Evolutionary conservation across 176 grass and related monocot genomes (phyloP), one percentile per base, ranked within the genome.

Genomic region (Eleusine indica): DNA sequence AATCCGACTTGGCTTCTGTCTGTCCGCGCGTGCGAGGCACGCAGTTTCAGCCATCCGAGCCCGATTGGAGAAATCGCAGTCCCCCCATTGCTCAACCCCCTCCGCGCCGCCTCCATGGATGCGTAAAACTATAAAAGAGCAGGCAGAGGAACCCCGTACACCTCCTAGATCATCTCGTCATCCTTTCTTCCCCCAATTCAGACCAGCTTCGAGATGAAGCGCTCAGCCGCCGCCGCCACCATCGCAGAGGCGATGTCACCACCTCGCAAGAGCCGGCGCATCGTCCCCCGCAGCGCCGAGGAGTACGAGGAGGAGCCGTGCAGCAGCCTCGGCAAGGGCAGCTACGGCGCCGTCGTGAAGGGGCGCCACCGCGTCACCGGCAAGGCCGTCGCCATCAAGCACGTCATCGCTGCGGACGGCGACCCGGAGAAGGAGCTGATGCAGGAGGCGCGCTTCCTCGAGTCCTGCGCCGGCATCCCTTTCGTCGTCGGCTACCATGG

Each of bases 351-450:
- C 28, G 69, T 82, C 41, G 12, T 16, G 28, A 83, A 66, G 58
- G 70, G 70, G 42, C 81, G 57, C 7, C 28, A 73, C 80, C 3
- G 56, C 40, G 28, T 0, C 18, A 85, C 61, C 8, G 82, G 87
- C 62, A 14, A 64, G 44, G 32, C 57, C 22, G 76, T 89, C 13
- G 87, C 87, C 17, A 8, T 19, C 58, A 25, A 56, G 53, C 53
- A 21, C 18, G 7, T 21, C 53, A 21, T 21, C 4, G 17, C 53
- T 16, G 17, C 53, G 3, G 58, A 62, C 9, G 58, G 58, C 58
- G 58, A 62, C 58, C 58, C 58, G 6, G n/a, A 22, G 8, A 22
- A 62, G 58, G 58, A 62, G 58, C 58, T 62, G 58, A 62, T 25
- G 58, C 21, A 62, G n/a, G 58, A 62, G 58, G 58, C 58, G n/a